phyloP scores from a whole-genome alignment of 768 basidiomycete genomes.

The Collybia mongolica region DNA sequence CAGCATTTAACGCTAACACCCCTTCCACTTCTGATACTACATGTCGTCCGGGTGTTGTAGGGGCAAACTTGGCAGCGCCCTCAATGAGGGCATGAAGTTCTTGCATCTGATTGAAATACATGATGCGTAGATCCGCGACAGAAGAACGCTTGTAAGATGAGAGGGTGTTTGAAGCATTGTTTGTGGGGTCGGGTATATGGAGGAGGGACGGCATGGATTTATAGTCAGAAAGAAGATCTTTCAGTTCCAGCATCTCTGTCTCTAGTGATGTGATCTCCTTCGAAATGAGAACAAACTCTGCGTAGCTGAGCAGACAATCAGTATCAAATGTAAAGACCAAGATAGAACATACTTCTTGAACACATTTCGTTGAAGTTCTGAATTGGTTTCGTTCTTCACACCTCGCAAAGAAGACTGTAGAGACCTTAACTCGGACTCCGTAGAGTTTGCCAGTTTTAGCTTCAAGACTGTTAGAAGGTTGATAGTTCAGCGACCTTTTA shows the following conservation, averaged over 20 bases:
- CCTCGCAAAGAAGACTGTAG: constrained; percentile 74
- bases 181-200: constrained; percentile 82
- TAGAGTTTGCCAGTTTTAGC: constrained; percentile 85
- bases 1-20: constrained; percentile 83
- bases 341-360: constrained; percentile 76
- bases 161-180: constrained; percentile 44
- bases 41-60: constrained; percentile 88
- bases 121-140: constrained; percentile 89
- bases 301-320: constrained; percentile 59
- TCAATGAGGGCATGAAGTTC: constrained; percentile 87
- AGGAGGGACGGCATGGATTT: constrained; percentile 92
- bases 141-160: constrained; percentile 74
- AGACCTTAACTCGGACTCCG: constrained; percentile 74
- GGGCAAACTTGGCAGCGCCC: constrained; percentile 93
- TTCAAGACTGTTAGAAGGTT: constrained; percentile 56
- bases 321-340: constrained; percentile 2
- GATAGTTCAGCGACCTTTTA: too few species aligned
- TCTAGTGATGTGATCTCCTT: constrained; percentile 97
- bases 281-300: constrained; percentile 94
- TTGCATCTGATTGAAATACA: constrained; percentile 96
- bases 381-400: constrained; percentile 69
- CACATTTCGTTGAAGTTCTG: constrained; percentile 86
- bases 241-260: constrained; percentile 97
- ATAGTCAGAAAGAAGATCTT: constrained; percentile 92
- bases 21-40: constrained; percentile 84